Evolutionary conservation across 2,329 filamentous ascomycete species (phyloP), one percentile per base, ranked within the genome.

Genomic region (Myriosclerotinia scirpicola): DNA sequence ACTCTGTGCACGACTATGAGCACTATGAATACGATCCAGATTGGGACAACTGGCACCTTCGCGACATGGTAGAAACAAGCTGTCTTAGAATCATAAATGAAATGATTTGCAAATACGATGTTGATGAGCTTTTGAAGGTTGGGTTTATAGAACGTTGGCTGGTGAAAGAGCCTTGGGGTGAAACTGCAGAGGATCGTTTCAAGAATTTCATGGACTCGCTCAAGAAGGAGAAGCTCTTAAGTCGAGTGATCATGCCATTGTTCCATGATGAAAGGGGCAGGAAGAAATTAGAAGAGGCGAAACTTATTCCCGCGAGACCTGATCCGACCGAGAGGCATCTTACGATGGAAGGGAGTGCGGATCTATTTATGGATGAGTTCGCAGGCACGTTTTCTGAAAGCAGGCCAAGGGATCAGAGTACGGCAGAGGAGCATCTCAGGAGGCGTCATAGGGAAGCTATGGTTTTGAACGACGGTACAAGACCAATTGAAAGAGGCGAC

Each of bases 391-490:
- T 73, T 53, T 48, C 79, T 74, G 61, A 58, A 20, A 68, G 79
- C 55, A 77, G 78, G 58, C 73, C 80, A 64, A 75, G 81, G 68
- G 84, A 86, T 67, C 84, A 86, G 75, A 87, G 81, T 67, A 81
- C 79, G 8, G 87, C 87, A 75, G 91, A 94, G 76, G 88, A 91
- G 73, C 85, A 89, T 64, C 81, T 93, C 68, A 82, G 92, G 68
- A 84, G 93, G 70, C 84, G 91, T 60, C 85, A 94, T 74, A 84
- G 93, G 71, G 92, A 97, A 79, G 93, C 92, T 5, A 93, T 97
- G 85, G 93, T 97, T 26, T 81, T 97, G 66, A 94, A 93, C 73
- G 92, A 96, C 74, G 91, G 91, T n/a, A 91, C 86, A 30, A 84
- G 89, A 42, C 90, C 91, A 1, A 77, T 96, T 54, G 87, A 85